Conservation (phyloP, 768 basidiomycete genomes). For the Termitomyces sp. region DNA sequence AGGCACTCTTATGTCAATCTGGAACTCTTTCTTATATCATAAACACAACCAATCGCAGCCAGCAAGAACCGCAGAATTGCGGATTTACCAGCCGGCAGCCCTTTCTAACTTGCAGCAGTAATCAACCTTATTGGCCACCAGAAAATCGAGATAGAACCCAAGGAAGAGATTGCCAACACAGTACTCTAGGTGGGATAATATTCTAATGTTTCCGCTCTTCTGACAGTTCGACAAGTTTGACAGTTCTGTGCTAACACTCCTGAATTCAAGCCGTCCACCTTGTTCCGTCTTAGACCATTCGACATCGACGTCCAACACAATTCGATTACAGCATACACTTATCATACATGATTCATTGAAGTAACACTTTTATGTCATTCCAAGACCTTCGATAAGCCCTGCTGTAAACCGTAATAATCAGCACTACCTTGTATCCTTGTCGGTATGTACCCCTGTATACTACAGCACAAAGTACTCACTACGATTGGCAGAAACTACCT, state of each 20-base stretch:
- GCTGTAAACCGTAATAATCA: not conserved
- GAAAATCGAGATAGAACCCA: not conserved
- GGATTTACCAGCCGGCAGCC: not conserved
- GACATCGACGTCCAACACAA: not conserved
- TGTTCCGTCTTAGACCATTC: not conserved
- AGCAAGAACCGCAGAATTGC: not conserved
- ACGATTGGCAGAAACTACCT: not conserved
- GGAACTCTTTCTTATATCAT: not conserved
- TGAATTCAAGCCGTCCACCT: not conserved
- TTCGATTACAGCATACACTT: not conserved
- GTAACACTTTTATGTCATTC: not conserved
- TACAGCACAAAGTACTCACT: not conserved
- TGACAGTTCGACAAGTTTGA: slow-evolving; percentile 8
- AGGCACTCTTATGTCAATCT: not conserved
- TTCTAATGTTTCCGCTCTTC: not conserved
- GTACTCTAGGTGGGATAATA: not conserved
- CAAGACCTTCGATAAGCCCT: not conserved
- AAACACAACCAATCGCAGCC: no score
- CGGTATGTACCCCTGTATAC: no score
- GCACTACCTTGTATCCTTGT: not conserved
- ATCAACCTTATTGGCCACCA: not conserved
- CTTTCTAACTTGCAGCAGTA: not conserved
- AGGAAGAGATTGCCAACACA: not conserved
- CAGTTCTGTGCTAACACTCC: not conserved
- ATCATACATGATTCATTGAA: not conserved